Percentiles rank a stretch among this genome's conserved stretches.
Conservation (phyloP, 164 flowering plant genomes). For the Buxus sempervirens region DNA sequence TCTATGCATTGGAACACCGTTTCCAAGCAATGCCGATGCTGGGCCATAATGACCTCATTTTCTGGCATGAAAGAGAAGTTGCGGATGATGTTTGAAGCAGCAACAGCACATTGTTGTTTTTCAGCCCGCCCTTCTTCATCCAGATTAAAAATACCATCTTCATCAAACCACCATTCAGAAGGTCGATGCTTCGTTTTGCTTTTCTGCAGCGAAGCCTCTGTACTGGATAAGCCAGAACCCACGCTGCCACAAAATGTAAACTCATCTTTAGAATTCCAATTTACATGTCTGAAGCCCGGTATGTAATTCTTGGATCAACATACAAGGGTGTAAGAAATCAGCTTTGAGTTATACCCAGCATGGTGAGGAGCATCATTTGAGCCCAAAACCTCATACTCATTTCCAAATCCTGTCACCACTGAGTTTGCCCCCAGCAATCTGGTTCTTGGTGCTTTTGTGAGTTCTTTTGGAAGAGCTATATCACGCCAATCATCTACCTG, state of each 20-base stretch:
- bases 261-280: slow-evolving; percentile 3
- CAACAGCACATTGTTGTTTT: slow-evolving; percentile 94
- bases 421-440: slow-evolving; percentile 72
- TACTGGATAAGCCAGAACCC: slow-evolving; percentile 37
- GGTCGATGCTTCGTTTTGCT: slow-evolving; percentile 35
- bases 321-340: not conserved
- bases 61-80: slow-evolving; percentile 98
- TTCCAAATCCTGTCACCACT: slow-evolving; percentile 79
- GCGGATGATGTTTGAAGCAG: slow-evolving; percentile 90
- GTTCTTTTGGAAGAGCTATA: slow-evolving; percentile 77
- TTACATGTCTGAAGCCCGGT: not conserved
- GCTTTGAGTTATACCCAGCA: slow-evolving; percentile 37
- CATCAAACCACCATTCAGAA: slow-evolving; percentile 79
- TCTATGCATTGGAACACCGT: slow-evolving; percentile 79
- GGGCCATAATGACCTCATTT: slow-evolving; percentile 78
- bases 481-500: slow-evolving; percentile 99
- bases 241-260: slow-evolving; percentile 26
- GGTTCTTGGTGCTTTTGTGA: slow-evolving; percentile 43
- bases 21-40: slow-evolving; percentile 83
- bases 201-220: slow-evolving; percentile 39
- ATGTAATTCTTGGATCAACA: not conserved
- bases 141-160: slow-evolving; percentile 88
- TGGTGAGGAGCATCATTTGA: slow-evolving; percentile 30
- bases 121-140: slow-evolving; percentile 92
- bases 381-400: slow-evolving; percentile 59